These are phyloP conservation scores for Basidiobolus meristosporus DNA, from an alignment of 371 early-diverging fungal species.

Conservation along the genomic window DNA sequence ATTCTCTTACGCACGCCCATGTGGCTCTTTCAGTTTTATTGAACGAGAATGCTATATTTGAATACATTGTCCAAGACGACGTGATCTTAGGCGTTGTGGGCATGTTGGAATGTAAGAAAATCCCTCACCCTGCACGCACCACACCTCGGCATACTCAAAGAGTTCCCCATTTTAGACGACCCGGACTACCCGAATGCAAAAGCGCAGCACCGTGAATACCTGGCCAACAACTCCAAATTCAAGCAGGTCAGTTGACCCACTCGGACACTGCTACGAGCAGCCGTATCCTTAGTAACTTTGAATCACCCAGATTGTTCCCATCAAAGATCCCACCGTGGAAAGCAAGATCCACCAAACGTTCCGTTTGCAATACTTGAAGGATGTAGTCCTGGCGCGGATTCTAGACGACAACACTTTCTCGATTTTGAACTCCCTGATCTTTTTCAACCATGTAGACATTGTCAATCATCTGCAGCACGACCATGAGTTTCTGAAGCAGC, in stretches of 20 bases:
- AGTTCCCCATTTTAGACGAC: constrained; percentile 25
- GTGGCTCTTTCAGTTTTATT: constrained; percentile 15
- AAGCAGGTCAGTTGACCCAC: constrained; percentile 23
- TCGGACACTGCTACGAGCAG: too few relatives aligned
- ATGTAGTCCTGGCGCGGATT: constrained; percentile 46
- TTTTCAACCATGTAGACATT: constrained; percentile 65
- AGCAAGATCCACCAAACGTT: constrained; percentile 64
- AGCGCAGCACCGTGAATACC: constrained; percentile 46
- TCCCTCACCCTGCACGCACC: neutral
- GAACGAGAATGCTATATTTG: constrained; percentile 11
- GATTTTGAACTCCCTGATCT: constrained; percentile 43
- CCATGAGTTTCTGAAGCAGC: constrained; percentile 28
- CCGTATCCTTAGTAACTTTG: neutral
- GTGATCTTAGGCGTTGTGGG: constrained; percentile 40
- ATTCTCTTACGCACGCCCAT: too few relatives aligned
- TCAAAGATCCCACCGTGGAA: constrained; percentile 35
- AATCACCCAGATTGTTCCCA: constrained; percentile 38
- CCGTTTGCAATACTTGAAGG: constrained; percentile 64
- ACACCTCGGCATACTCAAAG: constrained; percentile 3
- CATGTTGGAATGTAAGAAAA: constrained; percentile 59
- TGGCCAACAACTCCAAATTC: constrained; percentile 30
- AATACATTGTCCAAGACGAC: constrained; percentile 22
- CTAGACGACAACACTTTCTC: constrained; percentile 53
- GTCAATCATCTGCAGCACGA: constrained; percentile 46
- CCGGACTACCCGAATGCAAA: constrained; percentile 40